phyloP scores from a whole-genome alignment of 2,329 filamentous ascomycete species.

The Epicoccum sorghinum region DNA sequence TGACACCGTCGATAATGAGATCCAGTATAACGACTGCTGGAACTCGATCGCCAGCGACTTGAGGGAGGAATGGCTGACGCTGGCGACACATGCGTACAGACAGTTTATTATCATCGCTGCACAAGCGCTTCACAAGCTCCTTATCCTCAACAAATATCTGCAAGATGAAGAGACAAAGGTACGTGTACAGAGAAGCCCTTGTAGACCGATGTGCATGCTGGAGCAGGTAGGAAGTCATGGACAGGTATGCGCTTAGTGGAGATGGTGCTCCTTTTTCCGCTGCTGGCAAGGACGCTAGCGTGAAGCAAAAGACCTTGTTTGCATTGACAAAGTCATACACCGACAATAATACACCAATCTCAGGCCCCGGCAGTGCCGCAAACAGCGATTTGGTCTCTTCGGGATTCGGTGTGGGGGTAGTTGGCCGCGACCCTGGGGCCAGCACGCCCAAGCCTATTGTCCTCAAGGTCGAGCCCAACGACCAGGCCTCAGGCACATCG shows the following conservation, averaged over 20 bases:
- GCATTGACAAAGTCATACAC: constrained; percentile 93
- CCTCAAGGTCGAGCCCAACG: constrained; percentile 76
- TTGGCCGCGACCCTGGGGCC: constrained; percentile 69
- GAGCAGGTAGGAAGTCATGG: constrained; percentile 87
- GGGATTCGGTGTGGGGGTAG: constrained; percentile 66
- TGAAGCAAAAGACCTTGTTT: constrained; percentile 94
- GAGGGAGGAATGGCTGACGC: constrained; percentile 80
- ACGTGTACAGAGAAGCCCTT: constrained; percentile 80
- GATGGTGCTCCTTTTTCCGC: constrained; percentile 70
- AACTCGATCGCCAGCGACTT: constrained; percentile 73
- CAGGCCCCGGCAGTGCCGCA: constrained; percentile 75
- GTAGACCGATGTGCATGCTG: constrained; percentile 88
- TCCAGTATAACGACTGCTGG: constrained; percentile 81
- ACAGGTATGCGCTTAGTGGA: constrained; percentile 82
- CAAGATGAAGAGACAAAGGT: constrained; percentile 83
- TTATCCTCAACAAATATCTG: constrained; percentile 88
- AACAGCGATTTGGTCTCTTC: constrained; percentile 87
- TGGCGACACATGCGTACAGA: constrained; percentile 86
- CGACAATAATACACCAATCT: constrained; percentile 80
- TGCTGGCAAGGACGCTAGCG: constrained; percentile 70
- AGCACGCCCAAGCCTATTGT: constrained; percentile 85
- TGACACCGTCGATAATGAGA: constrained; percentile 86
- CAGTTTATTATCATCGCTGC: constrained; percentile 75
- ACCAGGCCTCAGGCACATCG: constrained; percentile 90
- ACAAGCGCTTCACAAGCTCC: constrained; percentile 80